These are phyloP conservation scores for Rosa rugosa DNA, from an alignment of 306 rosid genomes.

Conservation along the genomic window DNA sequence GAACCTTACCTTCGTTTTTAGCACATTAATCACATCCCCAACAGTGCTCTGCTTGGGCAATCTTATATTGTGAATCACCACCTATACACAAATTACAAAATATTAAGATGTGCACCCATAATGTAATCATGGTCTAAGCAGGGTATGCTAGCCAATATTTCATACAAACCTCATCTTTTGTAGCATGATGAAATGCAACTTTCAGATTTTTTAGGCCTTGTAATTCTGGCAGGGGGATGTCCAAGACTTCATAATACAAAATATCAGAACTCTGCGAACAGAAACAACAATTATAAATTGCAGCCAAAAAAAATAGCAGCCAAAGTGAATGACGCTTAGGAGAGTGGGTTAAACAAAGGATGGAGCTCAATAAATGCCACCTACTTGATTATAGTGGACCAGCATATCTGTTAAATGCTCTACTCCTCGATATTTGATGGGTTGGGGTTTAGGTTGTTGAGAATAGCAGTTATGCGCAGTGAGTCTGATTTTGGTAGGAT, in stretches of 20 bases:
- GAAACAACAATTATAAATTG: conserved; percentile 11
- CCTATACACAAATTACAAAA: conserved; percentile 42
- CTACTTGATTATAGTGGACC: conserved; percentile 72
- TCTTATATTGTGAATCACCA: conserved; percentile 69
- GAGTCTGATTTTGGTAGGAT: conserved; percentile 80
- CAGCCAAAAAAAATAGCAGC: background rate
- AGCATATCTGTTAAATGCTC: conserved; percentile 83
- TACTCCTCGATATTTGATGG: conserved; percentile 71
- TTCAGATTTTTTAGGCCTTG: conserved; percentile 75
- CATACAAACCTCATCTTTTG: conserved; percentile 72
- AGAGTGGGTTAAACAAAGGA: conserved; percentile 1
- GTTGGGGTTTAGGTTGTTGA: conserved; percentile 89
- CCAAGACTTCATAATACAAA: conserved; percentile 72
- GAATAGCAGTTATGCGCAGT: conserved; percentile 89
- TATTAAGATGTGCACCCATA: conserved; percentile 8
- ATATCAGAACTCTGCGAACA: conserved; percentile 70
- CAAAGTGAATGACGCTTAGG: background rate
- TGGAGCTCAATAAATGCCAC: conserved; percentile 12
- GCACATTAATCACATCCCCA: conserved; percentile 67
- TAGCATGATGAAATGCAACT: conserved; percentile 77
- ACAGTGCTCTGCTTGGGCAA: conserved; percentile 78
- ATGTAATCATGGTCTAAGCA: background rate
- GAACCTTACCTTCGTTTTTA: conserved; percentile 59
- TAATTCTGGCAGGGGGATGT: conserved; percentile 83
- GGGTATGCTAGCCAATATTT: background rate